Conservation (phyloP, 2,329 filamentous ascomycete species). For the Rhexocercosporidium sp. region DNA sequence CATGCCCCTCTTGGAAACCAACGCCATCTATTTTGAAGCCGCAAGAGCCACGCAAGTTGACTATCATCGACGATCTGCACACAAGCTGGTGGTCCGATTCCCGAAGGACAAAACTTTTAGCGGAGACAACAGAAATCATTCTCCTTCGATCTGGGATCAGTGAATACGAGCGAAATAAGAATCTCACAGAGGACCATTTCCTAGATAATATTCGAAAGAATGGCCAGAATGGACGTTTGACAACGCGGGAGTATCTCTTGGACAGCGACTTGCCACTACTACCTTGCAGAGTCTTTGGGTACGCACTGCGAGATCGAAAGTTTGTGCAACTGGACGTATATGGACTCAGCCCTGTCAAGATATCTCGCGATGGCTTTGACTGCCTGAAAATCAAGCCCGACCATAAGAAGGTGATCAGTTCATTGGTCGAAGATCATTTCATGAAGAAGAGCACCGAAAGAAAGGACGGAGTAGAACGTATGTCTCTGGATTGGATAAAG, state of each 20-base stretch:
- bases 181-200: background rate
- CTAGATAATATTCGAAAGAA: background rate
- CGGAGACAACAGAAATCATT: conserved; percentile 32
- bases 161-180: background rate
- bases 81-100: conserved; percentile 52
- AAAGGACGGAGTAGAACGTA: background rate
- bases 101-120: conserved; percentile 44
- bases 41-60: conserved; percentile 44
- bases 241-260: conserved; percentile 46
- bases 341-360: conserved; percentile 27
- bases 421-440: conserved; percentile 16
- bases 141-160: background rate
- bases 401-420: conserved; percentile 35
- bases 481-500: conserved; percentile 51
- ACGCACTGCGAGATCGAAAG: conserved; percentile 36
- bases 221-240: background rate
- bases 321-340: conserved; percentile 31
- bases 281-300: conserved; percentile 49
- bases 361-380: conserved; percentile 49
- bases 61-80: conserved; percentile 45
- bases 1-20: conserved; percentile 3
- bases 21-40: conserved; percentile 10
- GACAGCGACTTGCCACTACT: conserved; percentile 52
- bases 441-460: conserved; percentile 17
- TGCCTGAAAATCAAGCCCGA: conserved; percentile 33